These are phyloP conservation scores for Kodamaea plutei DNA, from an alignment of 1,139 yeast species.

Conservation along the genomic window DNA sequence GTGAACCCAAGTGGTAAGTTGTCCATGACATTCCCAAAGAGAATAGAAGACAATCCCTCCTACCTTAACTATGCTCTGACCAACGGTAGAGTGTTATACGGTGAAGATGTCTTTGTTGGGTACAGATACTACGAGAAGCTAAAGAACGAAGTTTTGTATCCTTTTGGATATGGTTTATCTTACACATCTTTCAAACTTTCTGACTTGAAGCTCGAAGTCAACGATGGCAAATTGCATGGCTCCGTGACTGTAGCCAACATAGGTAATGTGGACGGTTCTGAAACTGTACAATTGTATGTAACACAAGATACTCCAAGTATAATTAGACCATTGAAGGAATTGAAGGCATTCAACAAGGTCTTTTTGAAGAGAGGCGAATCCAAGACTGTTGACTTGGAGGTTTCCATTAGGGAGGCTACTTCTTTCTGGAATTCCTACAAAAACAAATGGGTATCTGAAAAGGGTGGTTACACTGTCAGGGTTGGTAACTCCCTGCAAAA, in stretches of 20 bases:
- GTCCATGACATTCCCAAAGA: conserved; percentile 22
- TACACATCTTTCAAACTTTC: conserved; percentile 41
- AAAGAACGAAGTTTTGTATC: conserved; percentile 44
- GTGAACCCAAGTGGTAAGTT: conserved; percentile 24
- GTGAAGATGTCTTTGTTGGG: conserved; percentile 56
- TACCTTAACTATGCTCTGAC: conserved; percentile 15
- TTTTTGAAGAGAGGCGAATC: conserved; percentile 37
- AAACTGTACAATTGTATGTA: conserved; percentile 46
- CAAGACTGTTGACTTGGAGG: conserved; percentile 27
- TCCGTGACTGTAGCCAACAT: conserved; percentile 39
- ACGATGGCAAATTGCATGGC: conserved; percentile 14
- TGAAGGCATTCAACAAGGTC: conserved; percentile 53
- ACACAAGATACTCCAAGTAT: conserved; percentile 35
- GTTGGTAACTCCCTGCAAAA: conserved; percentile 38
- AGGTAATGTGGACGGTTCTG: conserved; percentile 40
- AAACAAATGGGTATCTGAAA: conserved; percentile 48
- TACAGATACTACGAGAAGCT: conserved; percentile 54
- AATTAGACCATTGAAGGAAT: conserved; percentile 54
- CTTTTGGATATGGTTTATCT: conserved; percentile 60
- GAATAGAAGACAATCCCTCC: conserved; percentile 20
- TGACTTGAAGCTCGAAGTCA: conserved; percentile 12
- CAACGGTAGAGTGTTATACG: conserved; percentile 50
- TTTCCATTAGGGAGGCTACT: conserved; percentile 46
- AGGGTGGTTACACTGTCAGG: conserved; percentile 44
- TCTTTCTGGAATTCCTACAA: conserved; percentile 51